Evolutionary conservation across 805 yeast genomes (phyloP).

Genomic region (Saccharomycopsis schoenii): DNA sequence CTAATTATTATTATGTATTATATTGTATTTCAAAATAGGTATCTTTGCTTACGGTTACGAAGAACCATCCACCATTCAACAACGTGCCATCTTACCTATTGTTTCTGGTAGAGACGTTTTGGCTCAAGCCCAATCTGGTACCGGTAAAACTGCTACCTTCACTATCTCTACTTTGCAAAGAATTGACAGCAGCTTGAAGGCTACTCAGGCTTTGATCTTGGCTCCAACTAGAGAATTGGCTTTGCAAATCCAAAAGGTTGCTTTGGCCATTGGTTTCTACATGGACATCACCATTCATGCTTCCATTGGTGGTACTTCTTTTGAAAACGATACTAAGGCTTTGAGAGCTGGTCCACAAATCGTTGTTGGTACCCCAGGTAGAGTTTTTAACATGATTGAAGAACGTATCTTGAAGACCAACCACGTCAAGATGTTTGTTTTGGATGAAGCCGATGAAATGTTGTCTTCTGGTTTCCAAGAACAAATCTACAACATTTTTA

Average conservation of each 20-base stretch:
- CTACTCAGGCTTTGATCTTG: constrained; percentile 86
- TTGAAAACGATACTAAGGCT: constrained; percentile 79
- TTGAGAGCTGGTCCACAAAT: constrained; percentile 71
- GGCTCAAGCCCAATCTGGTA: constrained; percentile 86
- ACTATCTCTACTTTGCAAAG: constrained; percentile 67
- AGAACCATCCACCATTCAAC: constrained; percentile 74
- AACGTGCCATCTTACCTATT: constrained; percentile 70
- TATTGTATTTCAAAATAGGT: constrained; percentile 26
- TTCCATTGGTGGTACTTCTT: constrained; percentile 93
- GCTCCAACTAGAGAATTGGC: constrained; percentile 99
- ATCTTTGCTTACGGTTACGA: constrained; percentile 77
- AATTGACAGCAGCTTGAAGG: constrained; percentile 61
- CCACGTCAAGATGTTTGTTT: constrained; percentile 82
- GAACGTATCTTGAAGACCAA: constrained; percentile 76
- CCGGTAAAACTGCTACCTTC: constrained; percentile 87
- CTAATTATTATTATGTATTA: not conserved
- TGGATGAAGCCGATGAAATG: constrained; percentile 98
- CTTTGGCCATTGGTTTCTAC: constrained; percentile 80
- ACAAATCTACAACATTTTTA: constrained; percentile 90
- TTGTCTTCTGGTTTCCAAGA: constrained; percentile 88
- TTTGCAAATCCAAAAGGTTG: constrained; percentile 89
- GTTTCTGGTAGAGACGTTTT: constrained; percentile 52
- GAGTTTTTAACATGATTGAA: constrained; percentile 93
- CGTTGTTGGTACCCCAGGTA: constrained; percentile 97
- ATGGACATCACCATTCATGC: constrained; percentile 90